A percentile compares a stretch with the other conserved stretches of the same genome.
phyloP scores from a whole-genome alignment of 1,284 basidiomycete species.

The Cryptococcus sp. region DNA sequence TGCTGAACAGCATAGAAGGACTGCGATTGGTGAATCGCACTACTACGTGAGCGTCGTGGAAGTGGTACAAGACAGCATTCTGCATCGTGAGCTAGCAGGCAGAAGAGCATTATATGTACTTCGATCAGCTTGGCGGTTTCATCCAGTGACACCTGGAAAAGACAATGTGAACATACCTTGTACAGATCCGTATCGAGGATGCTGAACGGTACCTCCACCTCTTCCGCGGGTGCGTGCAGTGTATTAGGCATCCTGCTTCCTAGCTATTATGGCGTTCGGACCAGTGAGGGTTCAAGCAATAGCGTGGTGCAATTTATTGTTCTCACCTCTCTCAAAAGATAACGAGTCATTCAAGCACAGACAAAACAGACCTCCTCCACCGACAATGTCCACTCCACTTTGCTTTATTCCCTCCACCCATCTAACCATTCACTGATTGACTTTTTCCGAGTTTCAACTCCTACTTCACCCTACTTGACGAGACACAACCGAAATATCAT shows the following conservation, averaged over 20 bases:
- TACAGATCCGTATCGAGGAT: constrained; percentile 95
- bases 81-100: constrained; percentile 86
- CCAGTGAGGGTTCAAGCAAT: too few species aligned
- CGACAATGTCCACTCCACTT: too few species aligned
- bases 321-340: too few species aligned
- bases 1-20: constrained; percentile 69
- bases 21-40: constrained; percentile 84
- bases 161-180: constrained; percentile 62
- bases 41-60: constrained; percentile 65
- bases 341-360: too few species aligned
- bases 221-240: constrained; percentile 17
- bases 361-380: too few species aligned
- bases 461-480: too few species aligned
- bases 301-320: too few species aligned
- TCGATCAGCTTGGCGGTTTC: background rate
- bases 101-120: background rate
- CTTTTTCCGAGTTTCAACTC: too few species aligned
- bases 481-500: too few species aligned
- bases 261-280: background rate
- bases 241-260: constrained; percentile 1
- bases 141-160: background rate
- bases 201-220: constrained; percentile 58
- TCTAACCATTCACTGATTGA: too few species aligned
- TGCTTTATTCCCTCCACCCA: too few species aligned
- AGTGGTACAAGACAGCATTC: constrained; percentile 83